These are phyloP conservation scores for Umbelopsis vinacea DNA, from an alignment of 192 early-diverging fungal genomes.

Conservation along the genomic window DNA sequence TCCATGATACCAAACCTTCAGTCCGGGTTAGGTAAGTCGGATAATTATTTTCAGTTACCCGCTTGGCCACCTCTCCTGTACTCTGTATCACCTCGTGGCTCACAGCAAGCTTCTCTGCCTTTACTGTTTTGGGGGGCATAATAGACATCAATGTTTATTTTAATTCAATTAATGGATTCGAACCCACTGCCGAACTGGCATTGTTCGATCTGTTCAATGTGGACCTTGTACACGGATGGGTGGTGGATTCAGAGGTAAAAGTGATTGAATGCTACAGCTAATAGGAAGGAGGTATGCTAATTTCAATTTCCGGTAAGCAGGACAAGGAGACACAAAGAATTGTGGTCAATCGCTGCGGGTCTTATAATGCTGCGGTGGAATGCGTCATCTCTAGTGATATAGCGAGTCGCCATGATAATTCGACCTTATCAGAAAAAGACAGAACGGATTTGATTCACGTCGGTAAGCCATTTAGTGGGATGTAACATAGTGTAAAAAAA, in stretches of 20 bases:
- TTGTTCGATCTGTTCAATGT: conserved; percentile 85
- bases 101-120: conserved; percentile 1
- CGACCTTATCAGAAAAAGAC: not conserved
- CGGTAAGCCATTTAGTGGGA: not conserved
- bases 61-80: not conserved
- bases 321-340: conserved; percentile 59
- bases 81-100: conserved; percentile 4
- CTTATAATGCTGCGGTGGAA: conserved; percentile 85
- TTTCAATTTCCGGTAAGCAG: conserved; percentile 15
- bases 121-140: conserved; percentile 4
- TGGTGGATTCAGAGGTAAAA: conserved; percentile 67
- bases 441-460: not conserved
- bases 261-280: not conserved
- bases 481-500: conserved; percentile 22
- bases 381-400: conserved; percentile 46
- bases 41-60: not conserved
- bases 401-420: not conserved
- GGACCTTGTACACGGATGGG: conserved; percentile 90
- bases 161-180: conserved; percentile 76
- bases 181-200: conserved; percentile 61
- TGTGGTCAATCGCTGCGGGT: conserved; percentile 57
- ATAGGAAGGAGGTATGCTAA: not conserved
- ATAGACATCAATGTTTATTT: conserved; percentile 91
- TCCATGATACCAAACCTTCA: conserved; percentile 64
- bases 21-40: conserved; percentile 48